Base-by-base conservation (phyloP, 2,329 filamentous ascomycete genomes). In the Pseudofabraea citricarpa region DNA sequence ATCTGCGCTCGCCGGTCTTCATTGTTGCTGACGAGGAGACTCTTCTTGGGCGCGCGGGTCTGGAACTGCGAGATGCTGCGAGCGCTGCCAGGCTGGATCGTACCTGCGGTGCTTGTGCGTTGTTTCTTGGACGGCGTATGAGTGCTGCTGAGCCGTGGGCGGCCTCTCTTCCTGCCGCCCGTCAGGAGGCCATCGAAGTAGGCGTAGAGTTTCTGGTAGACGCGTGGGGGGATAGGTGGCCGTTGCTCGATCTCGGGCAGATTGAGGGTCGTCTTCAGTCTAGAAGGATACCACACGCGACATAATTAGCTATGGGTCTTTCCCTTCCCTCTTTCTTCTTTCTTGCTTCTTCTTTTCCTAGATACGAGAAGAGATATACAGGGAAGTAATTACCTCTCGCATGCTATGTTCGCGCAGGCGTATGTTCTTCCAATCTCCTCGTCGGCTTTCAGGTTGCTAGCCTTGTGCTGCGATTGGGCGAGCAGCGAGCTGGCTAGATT, bases 401-500 rank as follows among this genome's bases (percentile, higher is more conserved):
- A 97, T 16, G 93, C 93, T 47, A 98, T 77, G 64, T 95, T 84
- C 12, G 87, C 86, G 62, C 90, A 95, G 4, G 85, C 86, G 63
- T 93, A 93, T 4, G 79, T 75, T 16, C 90, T 77, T n/a, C 85
- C 88, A 51, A 93, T 81, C 63, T 96, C 90, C 63, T 95, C 90
- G 44, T 94, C 88, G 3, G 82, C 75, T 61, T 90, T 94, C 41
- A 96, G 72, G 13, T 78, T 85, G 57, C 80, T 83, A 39, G 87
- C 88, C 56, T 81, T 83, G 58, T 82, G 80, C 24, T 87, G 81
- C 10, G 89, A 94, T 64, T 93, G 89, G 2, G 87, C 83, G 35
- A 94, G 77, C 6, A 95, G 71, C 7, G 84, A 88, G 40, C 75
- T 72, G 1, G 88, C 81, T 8, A 90, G 74, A 45, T 86, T 79